phyloP scores from a whole-genome alignment of 495 filamentous ascomycete genomes.

The Apiosordaria backusii region DNA sequence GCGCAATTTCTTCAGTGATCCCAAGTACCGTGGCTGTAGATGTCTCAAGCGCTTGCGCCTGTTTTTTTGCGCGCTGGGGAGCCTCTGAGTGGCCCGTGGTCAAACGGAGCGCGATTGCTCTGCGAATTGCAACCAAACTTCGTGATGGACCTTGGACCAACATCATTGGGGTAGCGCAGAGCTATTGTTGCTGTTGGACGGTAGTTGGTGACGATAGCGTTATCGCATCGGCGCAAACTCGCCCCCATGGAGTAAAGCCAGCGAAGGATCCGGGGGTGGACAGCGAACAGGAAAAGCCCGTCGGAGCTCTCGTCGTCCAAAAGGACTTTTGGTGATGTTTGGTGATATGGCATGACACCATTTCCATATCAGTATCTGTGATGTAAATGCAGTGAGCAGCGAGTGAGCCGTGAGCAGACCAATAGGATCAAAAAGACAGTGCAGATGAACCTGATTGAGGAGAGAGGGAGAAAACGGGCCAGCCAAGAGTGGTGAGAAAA shows the following conservation, averaged over 20 bases:
- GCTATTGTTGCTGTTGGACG: not conserved
- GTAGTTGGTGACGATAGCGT: not conserved
- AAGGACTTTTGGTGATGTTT: slow-evolving; percentile 1
- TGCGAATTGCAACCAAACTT: slow-evolving; percentile 1
- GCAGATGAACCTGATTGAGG: not conserved
- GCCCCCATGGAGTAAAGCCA: not conserved
- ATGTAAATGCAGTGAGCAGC: not conserved
- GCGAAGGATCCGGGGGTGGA: not conserved
- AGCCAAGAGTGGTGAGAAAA: not conserved
- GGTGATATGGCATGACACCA: too few species aligned
- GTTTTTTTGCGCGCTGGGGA: slow-evolving; percentile 1
- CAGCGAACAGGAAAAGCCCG: not conserved
- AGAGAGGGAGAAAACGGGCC: not conserved
- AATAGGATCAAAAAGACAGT: not conserved
- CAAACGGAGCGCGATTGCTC: not conserved
- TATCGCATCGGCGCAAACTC: not conserved
- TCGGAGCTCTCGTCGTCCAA: not conserved
- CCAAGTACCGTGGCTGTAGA: slow-evolving; percentile 5
- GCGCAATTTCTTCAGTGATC: slow-evolving; percentile 4
- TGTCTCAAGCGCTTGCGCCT: slow-evolving; percentile 9
- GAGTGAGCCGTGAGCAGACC: not conserved
- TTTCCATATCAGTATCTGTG: not conserved
- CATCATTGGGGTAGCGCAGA: not conserved
- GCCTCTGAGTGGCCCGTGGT: not conserved
- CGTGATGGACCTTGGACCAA: not conserved